phyloP scores from a whole-genome alignment of 129 eudicot species.

The Tagetes patula region DNA sequence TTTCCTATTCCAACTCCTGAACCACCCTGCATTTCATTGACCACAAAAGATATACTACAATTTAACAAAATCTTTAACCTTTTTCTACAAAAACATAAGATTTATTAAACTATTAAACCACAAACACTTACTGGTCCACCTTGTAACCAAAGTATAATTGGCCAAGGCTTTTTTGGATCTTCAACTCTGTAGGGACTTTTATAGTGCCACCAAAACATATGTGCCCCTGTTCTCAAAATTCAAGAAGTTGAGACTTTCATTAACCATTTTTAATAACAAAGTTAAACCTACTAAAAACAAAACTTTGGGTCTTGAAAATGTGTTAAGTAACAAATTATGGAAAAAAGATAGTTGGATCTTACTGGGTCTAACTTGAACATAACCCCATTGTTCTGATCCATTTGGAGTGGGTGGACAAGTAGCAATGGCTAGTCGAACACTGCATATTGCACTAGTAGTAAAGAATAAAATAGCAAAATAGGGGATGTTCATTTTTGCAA shows the following conservation, averaged over 20 bases:
- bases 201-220: conserved; percentile 65
- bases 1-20: conserved; percentile 65
- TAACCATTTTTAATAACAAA: too few relatives aligned
- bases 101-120: neutral
- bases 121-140: conserved; percentile 61
- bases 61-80: neutral
- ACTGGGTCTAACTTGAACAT: conserved; percentile 54
- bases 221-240: conserved; percentile 44
- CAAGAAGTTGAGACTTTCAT: neutral
- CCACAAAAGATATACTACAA: conserved; percentile 2
- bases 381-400: conserved; percentile 60
- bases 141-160: conserved; percentile 57
- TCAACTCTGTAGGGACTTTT: conserved; percentile 51
- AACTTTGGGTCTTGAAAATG: conserved; percentile 16
- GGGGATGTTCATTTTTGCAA: conserved; percentile 25
- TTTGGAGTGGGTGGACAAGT: conserved; percentile 27
- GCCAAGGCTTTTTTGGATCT: conserved; percentile 62
- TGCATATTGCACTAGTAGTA: conserved; percentile 18
- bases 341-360: conserved; percentile 19
- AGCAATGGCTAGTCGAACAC: conserved; percentile 33
- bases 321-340: too few relatives aligned
- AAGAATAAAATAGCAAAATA: conserved; percentile 15
- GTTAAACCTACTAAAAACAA: neutral
- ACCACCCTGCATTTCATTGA: conserved; percentile 41
- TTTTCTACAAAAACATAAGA: neutral